A percentile compares a stretch with the other conserved stretches of the same genome.
Evolutionary conservation across 352 stramenopile genomes (phyloP).

Genomic region (Vaucheria bursata): DNA sequence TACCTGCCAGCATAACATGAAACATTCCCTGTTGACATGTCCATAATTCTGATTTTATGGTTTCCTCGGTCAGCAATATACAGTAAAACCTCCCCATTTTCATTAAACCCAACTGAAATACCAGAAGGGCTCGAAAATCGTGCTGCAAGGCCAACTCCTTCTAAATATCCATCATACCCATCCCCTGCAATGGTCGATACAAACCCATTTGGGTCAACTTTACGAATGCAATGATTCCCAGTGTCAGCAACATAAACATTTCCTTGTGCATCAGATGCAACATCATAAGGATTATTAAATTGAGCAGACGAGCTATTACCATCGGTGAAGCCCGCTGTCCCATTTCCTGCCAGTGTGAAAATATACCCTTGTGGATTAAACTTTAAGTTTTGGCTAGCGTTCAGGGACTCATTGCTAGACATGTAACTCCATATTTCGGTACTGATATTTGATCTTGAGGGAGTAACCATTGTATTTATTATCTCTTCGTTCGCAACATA

Average conservation of each 20-base stretch:
- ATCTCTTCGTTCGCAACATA: not conserved
- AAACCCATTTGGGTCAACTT: slow-evolving; percentile 49
- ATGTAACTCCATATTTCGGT: not conserved
- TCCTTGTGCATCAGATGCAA: slow-evolving; percentile 76
- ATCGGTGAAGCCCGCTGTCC: slow-evolving; percentile 62
- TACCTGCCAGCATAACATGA: slow-evolving; percentile 6
- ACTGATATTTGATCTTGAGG: not conserved
- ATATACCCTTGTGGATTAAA: slow-evolving; percentile 75
- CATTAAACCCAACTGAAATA: slow-evolving; percentile 54
- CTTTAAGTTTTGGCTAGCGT: slow-evolving; percentile 15
- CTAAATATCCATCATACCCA: slow-evolving; percentile 23
- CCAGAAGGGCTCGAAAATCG: slow-evolving; percentile 56
- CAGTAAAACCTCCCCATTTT: slow-evolving; percentile 48
- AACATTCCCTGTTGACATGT: not conserved
- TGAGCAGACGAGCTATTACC: slow-evolving; percentile 57
- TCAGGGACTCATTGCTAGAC: not conserved
- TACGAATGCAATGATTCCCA: slow-evolving; percentile 69
- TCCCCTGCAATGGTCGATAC: slow-evolving; percentile 51
- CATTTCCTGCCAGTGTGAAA: slow-evolving; percentile 71
- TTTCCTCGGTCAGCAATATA: slow-evolving; percentile 59
- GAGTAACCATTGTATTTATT: not conserved
- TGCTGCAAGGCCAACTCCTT: slow-evolving; percentile 51
- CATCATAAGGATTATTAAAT: slow-evolving; percentile 73
- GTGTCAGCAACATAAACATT: slow-evolving; percentile 89
- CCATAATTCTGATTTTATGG: slow-evolving; percentile 64